Percentiles rank a stretch among this genome's conserved stretches.
Conservation (phyloP, 2,329 filamentous ascomycete species). For the Pezicula rhizophila region DNA sequence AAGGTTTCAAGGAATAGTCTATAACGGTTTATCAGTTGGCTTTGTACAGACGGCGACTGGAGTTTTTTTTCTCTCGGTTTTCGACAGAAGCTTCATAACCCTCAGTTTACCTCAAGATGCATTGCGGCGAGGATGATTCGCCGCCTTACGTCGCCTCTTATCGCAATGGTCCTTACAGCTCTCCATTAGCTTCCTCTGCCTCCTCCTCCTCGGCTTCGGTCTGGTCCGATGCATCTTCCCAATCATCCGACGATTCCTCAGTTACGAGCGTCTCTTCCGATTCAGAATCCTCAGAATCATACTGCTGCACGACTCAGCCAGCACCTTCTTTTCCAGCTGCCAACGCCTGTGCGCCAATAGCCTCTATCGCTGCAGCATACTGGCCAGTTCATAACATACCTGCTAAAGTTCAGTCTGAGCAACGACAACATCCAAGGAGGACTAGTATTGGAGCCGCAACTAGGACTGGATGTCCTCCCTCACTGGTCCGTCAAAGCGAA, state of each 20-base stretch:
- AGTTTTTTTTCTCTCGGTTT: conserved; percentile 29
- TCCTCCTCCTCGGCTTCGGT: conserved; percentile 72
- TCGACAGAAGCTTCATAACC: conserved; percentile 16
- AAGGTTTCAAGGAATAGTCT: conserved; percentile 33
- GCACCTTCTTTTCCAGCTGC: conserved; percentile 27
- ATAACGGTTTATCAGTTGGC: conserved; percentile 43
- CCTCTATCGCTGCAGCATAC: conserved; percentile 20
- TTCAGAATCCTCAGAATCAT: conserved; percentile 41
- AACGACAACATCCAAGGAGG: conserved; percentile 59
- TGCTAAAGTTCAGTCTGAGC: conserved; percentile 49
- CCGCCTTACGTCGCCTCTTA: conserved; percentile 44
- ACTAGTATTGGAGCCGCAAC: conserved; percentile 48
- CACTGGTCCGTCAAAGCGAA: conserved; percentile 79
- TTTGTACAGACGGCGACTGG: conserved; percentile 51
- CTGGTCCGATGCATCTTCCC: conserved; percentile 68
- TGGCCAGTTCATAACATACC: conserved; percentile 28
- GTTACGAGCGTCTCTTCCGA: conserved; percentile 50
- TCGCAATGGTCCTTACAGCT: conserved; percentile 57
- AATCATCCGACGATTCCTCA: conserved; percentile 64
- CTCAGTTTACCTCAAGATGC: conserved; percentile 47
- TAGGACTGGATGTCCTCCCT: conserved; percentile 60
- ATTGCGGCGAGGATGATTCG: conserved; percentile 46
- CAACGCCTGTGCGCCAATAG: conserved; percentile 25
- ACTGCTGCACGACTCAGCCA: conserved; percentile 28
- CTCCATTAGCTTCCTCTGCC: conserved; percentile 66